These are phyloP conservation scores for Arabis hirsuta DNA, from an alignment of 345 rosid species.

Conservation along the genomic window DNA sequence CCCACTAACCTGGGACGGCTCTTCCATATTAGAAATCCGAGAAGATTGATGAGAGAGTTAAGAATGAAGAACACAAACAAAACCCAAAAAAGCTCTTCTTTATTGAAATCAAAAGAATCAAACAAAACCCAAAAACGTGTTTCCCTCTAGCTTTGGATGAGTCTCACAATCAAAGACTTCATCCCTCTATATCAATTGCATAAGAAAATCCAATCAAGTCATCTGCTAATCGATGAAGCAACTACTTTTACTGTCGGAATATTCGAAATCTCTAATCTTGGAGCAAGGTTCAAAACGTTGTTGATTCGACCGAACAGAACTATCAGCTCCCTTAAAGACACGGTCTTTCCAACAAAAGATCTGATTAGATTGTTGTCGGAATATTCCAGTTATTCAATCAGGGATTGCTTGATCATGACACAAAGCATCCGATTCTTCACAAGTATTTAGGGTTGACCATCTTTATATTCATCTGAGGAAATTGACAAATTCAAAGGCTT, in stretches of 20 bases:
- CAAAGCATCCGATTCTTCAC: conserved; percentile 34
- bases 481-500: conserved; percentile 2
- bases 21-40: conserved; percentile 38
- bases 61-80: conserved; percentile 6
- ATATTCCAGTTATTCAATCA: not conserved
- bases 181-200: not conserved
- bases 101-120: not conserved
- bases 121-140: conserved; percentile 26
- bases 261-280: conserved; percentile 34
- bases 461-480: conserved; percentile 3
- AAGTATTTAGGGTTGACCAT: conserved; percentile 26
- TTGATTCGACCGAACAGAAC: conserved; percentile 11
- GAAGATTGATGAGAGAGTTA: conserved; percentile 18
- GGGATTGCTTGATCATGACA: conserved; percentile 23
- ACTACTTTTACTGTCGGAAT: not conserved
- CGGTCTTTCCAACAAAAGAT: conserved; percentile 31
- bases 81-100: conserved; percentile 16
- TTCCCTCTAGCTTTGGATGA: conserved; percentile 24
- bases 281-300: conserved; percentile 19
- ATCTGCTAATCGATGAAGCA: conserved; percentile 20
- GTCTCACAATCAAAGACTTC: conserved; percentile 5
- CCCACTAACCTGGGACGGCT: conserved; percentile 45
- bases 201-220: conserved; percentile 15
- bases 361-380: conserved; percentile 5
- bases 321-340: conserved; percentile 36